These are phyloP conservation scores for Amaranthus tricolor DNA, from an alignment of 179 eudicot genomes.

Conservation along the genomic window DNA sequence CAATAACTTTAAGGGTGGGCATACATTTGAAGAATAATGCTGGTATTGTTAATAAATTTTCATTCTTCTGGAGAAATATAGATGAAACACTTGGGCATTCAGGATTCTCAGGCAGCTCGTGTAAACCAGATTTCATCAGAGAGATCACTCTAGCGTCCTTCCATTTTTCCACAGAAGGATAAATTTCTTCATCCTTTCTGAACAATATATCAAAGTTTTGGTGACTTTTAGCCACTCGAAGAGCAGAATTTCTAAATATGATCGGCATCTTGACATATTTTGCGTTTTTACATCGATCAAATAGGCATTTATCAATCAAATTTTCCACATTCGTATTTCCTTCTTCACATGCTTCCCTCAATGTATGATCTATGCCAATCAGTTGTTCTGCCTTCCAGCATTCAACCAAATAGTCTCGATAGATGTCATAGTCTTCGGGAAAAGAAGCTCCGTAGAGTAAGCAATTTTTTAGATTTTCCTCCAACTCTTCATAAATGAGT, in stretches of 20 bases:
- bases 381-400: slow-evolving; percentile 34
- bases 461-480: slow-evolving; percentile 17
- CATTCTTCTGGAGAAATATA: slow-evolving; percentile 39
- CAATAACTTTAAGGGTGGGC: slow-evolving; percentile 34
- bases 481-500: slow-evolving; percentile 21
- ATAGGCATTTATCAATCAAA: slow-evolving; percentile 20
- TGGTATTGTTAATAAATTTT: slow-evolving; percentile 24
- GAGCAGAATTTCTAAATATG: slow-evolving; percentile 25
- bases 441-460: slow-evolving; percentile 30
- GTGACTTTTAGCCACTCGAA: slow-evolving; percentile 18
- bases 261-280: slow-evolving; percentile 31
- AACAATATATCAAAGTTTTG: slow-evolving; percentile 11
- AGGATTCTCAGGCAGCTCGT: slow-evolving; percentile 30
- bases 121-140: slow-evolving; percentile 21
- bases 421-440: slow-evolving; percentile 29
- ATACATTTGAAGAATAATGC: slow-evolving; percentile 33
- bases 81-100: slow-evolving; percentile 32
- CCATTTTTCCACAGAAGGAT: slow-evolving; percentile 16
- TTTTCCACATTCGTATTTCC: slow-evolving; percentile 16
- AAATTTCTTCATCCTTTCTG: slow-evolving; percentile 16
- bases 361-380: slow-evolving; percentile 18
- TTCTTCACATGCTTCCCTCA: slow-evolving; percentile 25
- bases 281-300: slow-evolving; percentile 17
- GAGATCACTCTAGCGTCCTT: slow-evolving; percentile 24
- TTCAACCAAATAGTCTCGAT: slow-evolving; percentile 25